Base-by-base conservation (phyloP, 768 basidiomycete genomes). In the Lactarius akahatsu region DNA sequence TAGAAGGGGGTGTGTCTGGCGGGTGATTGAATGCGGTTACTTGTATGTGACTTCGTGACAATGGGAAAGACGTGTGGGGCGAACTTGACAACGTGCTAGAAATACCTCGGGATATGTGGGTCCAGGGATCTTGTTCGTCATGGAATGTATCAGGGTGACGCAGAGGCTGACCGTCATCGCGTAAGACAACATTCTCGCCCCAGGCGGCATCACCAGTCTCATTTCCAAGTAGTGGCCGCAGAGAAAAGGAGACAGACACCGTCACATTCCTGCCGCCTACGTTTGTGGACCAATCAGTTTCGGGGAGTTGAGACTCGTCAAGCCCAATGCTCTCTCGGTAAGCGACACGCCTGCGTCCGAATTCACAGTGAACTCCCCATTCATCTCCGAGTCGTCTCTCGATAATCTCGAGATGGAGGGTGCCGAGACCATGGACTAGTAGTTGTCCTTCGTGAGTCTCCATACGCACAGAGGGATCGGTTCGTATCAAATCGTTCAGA, bases 381-480 rank as follows among this genome's bases (percentile, higher is more conserved):
- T 94, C 93, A 63, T 91, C 86, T 61, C 80, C 82, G 32, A 95
- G 78, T 52, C 94, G 83, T n/a, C 86, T 85, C 76, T 92, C 91
- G 11, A 94, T 82, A 63, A 95, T 94, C 75, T 95, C 93, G n/a
- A 95, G 83, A 73, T 95, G 93, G 15, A 95, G 81, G 36, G 90
- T 85, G 16, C 93, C 93, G 50, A 95, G 84, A 2, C 92, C 92
- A 70, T 94, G 91, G 1, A 92, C 82, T 36, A 95, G 81, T 40
- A 92, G 79, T 71, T 95, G 93, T 1, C 92, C 93, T 69, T 95
- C 93, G 63, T 91, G 87, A 3, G 80, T 78, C 62, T 94, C 93
- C 36, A 87, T 80, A 23, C 94, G 87, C 34, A 94, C 85, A 0
- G 92, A 94, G n/a, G 93, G 93, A 72, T 95, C 93, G 1, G 94